Percentiles rank a stretch among this genome's conserved stretches.
These are phyloP conservation scores for Neurospora tetrasperma DNA, from an alignment of 495 filamentous ascomycete genomes.

Conservation along the genomic window DNA sequence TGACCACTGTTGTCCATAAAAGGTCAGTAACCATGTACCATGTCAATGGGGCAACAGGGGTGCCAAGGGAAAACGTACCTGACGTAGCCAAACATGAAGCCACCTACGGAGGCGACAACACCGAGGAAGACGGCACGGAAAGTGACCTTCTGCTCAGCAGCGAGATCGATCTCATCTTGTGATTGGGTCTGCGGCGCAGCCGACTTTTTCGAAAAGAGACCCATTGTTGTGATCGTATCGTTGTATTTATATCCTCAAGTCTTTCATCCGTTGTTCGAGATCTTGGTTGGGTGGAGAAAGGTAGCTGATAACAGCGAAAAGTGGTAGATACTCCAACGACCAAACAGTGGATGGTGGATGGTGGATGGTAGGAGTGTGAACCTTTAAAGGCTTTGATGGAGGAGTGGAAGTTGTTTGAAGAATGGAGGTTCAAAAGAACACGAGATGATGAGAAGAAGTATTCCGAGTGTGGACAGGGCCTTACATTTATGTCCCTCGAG, in stretches of 20 bases:
- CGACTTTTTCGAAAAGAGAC: background rate
- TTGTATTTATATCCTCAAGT: background rate
- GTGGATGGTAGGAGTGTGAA: background rate
- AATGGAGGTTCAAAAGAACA: background rate
- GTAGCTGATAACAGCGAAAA: background rate
- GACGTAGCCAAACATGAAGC: constrained; percentile 72
- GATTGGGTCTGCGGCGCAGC: background rate
- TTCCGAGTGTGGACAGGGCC: background rate
- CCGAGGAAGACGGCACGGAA: constrained; percentile 31
- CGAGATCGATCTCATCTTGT: background rate
- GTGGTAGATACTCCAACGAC: background rate
- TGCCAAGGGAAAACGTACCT: constrained; percentile 34
- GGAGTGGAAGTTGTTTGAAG: background rate
- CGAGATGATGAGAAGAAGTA: background rate
- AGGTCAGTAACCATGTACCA: constrained; percentile 1
- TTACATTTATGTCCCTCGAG: background rate
- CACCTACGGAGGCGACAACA: constrained; percentile 53
- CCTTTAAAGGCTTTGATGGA: background rate
- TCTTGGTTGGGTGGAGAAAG: background rate
- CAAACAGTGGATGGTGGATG: background rate
- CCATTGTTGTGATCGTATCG: background rate
- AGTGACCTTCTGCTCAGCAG: constrained; percentile 25
- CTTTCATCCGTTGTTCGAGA: background rate
- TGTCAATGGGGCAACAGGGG: background rate
- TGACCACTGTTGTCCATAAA: constrained; percentile 23